Base-by-base conservation (phyloP, 345 rosid genomes). In the Angophora floribunda region DNA sequence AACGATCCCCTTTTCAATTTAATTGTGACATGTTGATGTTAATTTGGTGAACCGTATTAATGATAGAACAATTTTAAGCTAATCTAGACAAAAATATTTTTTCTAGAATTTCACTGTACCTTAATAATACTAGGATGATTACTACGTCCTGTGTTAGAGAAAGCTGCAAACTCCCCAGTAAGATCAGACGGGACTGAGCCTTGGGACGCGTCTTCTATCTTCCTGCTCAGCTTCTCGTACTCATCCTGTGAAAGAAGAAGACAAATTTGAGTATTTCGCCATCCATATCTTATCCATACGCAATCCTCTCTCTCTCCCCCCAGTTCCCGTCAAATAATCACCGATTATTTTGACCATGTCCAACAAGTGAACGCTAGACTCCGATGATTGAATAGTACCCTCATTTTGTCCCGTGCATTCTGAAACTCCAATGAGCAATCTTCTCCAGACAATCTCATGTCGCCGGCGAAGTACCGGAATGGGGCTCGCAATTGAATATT, bases 401-500 rank as follows among this genome's bases (percentile, higher is more conserved):
- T 96, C 53, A 91, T 89, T 13, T 22, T 86, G 32, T 86, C 88
- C 94, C 95, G 91, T 2, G 95, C 95, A 86, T 63, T 91, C 85
- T 85, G 87, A 92, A 96, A 96, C 51, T 93, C 95, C 65, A 32
- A 12, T 0, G 94, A 89, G 85, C 82, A 57, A 17, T 8, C 88
- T 85, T 59, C 15, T 1, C 47, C 28, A 49, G 90, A 36, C 75
- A 87, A 12, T 11, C 61, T 3, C 8, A 88, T 52, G 52, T 26
- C 22, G 49, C 59, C 50, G 3, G 89, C 17, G 87, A 97, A 96
- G 89, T 93, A 97, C 78, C 95, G 93, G 82, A 96, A 96, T 12
- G 99, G 98, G 88, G 98, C 98, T 92, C 99, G 90, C 52, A 93
- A 89, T 87, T 80, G 90, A 88, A 96, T 85, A 6, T 88, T 91